Percentiles rank a stretch among this genome's conserved stretches.
Conservation (phyloP, 352 stramenopile genomes). For the Saprolegnia parasitica region DNA sequence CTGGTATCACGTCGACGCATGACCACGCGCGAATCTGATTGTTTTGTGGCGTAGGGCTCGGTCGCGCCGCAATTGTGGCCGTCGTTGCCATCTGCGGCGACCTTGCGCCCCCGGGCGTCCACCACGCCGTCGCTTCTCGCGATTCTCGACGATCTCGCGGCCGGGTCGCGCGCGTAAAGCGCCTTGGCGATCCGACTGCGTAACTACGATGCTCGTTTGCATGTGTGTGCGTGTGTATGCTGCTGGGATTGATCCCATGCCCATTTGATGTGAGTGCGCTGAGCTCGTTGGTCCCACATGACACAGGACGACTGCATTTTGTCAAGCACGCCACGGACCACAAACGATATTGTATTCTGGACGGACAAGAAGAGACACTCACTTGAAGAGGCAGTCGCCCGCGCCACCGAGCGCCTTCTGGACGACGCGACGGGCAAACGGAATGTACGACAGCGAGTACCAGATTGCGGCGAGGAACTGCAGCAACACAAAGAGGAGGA, state of each 20-base stretch:
- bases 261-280: no score
- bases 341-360: no score
- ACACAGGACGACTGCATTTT: no score
- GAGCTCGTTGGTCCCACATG: no score
- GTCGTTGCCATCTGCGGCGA: background rate
- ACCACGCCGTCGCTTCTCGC: conserved; percentile 2
- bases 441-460: conserved; percentile 80
- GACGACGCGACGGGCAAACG: conserved; percentile 51
- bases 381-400: conserved; percentile 4
- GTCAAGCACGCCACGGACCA: no score
- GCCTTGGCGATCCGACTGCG: no score
- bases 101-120: background rate
- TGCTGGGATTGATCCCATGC: no score
- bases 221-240: no score
- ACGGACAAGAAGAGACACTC: background rate
- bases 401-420: conserved; percentile 20
- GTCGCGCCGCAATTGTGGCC: background rate
- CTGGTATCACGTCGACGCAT: conserved; percentile 29
- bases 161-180: no score
- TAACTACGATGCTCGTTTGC: no score
- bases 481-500: conserved; percentile 52
- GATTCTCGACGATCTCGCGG: conserved; percentile 13
- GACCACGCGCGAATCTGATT: no score
- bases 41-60: background rate
- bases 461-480: conserved; percentile 72